Conservation (phyloP, 202 grass and related monocot species). For the Saccharum hybrid region DNA sequence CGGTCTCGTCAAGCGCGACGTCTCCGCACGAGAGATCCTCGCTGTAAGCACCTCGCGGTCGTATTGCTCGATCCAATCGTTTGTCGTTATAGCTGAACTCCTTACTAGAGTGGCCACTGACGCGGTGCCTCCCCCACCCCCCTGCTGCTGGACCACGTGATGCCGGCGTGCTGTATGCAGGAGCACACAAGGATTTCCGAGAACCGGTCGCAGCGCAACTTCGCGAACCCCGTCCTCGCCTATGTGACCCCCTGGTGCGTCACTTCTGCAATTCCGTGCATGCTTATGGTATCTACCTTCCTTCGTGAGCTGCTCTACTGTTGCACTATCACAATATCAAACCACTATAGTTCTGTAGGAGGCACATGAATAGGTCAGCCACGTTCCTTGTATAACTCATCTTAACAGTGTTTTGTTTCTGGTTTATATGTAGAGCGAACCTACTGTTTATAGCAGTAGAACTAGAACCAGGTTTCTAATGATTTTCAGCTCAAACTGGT, state of each 20-base stretch:
- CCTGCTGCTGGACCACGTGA: background rate
- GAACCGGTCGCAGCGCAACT: conserved; percentile 68
- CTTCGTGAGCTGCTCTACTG: background rate
- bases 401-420: background rate
- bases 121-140: background rate
- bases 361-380: background rate
- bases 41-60: conserved; percentile 49
- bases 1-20: conserved; percentile 65
- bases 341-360: background rate
- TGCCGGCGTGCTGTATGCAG: conserved; percentile 42
- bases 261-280: background rate
- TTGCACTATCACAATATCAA: background rate
- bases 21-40: conserved; percentile 66
- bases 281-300: background rate
- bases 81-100: conserved; percentile 24
- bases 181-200: conserved; percentile 67
- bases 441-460: background rate
- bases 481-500: conserved; percentile 8
- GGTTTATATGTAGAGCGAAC: conserved; percentile 19
- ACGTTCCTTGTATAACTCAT: background rate
- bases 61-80: background rate
- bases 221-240: conserved; percentile 74
- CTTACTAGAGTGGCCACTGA: conserved; percentile 23
- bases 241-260: conserved; percentile 86
- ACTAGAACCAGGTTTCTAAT: conserved; percentile 6